These are phyloP conservation scores for Paecilomyces niveus DNA, from an alignment of 2,329 filamentous ascomycete genomes.

Conservation along the genomic window DNA sequence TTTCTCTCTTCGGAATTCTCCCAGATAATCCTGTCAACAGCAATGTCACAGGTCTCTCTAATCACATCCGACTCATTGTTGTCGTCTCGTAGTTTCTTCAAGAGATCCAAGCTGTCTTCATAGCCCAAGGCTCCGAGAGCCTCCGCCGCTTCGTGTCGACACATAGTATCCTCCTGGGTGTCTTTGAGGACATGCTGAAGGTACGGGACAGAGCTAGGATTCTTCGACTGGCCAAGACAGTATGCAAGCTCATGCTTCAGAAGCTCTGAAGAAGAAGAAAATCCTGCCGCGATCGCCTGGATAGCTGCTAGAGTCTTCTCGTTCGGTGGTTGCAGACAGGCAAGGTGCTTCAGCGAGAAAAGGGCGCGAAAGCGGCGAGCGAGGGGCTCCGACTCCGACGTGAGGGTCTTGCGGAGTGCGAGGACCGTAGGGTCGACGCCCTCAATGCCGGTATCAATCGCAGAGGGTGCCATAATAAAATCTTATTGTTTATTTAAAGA, in stretches of 20 bases:
- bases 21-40: constrained; percentile 90
- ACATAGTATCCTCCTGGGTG: constrained; percentile 83
- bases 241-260: constrained; percentile 97
- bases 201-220: constrained; percentile 64
- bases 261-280: constrained; percentile 76
- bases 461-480: constrained; percentile 25
- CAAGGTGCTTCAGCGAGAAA: constrained; percentile 94
- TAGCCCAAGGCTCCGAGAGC: constrained; percentile 84
- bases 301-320: constrained; percentile 56
- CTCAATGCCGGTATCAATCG: constrained; percentile 16
- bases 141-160: constrained; percentile 92
- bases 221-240: constrained; percentile 85
- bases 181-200: constrained; percentile 70
- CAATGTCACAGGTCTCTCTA: constrained; percentile 95
- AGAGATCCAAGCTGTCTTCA: constrained; percentile 62
- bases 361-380: constrained; percentile 89
- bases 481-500: neutral
- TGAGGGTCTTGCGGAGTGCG: constrained; percentile 61
- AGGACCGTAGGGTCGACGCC: constrained; percentile 31
- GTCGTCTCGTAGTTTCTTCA: constrained; percentile 68
- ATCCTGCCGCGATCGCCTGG: constrained; percentile 79
- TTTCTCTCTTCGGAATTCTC: constrained; percentile 68
- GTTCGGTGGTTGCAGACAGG: constrained; percentile 56
- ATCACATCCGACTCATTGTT: constrained; percentile 70
- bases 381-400: constrained; percentile 72